These are phyloP conservation scores for Effrenium voratum DNA, from an alignment of 73 alveolate species.

Conservation along the genomic window DNA sequence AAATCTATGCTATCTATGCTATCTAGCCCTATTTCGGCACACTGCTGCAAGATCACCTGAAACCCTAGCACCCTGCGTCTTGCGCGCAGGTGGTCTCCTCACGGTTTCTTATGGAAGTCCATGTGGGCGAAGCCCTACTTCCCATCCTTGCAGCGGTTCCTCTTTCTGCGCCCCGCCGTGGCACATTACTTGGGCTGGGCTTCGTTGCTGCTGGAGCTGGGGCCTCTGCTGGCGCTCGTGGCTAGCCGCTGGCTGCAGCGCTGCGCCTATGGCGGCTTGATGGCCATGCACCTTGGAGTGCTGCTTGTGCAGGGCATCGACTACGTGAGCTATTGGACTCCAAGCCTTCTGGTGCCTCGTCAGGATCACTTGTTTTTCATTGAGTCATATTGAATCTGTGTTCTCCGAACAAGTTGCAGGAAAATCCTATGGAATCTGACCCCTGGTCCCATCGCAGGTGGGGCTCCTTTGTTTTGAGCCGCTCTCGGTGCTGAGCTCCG, in stretches of 20 bases:
- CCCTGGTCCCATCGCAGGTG: not conserved
- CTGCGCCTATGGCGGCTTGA: constrained; percentile 21
- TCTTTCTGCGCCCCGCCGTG: constrained; percentile 23
- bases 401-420: too few species aligned
- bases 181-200: constrained; percentile 39
- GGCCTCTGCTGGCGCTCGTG: constrained; percentile 19
- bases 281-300: constrained; percentile 39
- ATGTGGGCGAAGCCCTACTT: constrained; percentile 56
- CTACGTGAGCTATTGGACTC: constrained; percentile 60
- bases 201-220: constrained; percentile 26
- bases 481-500: not conserved
- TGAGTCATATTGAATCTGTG: too few species aligned
- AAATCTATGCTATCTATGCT: too few species aligned
- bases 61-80: too few species aligned
- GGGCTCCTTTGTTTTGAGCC: not conserved
- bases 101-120: constrained; percentile 55
- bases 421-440: too few species aligned
- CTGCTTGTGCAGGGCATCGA: constrained; percentile 25
- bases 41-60: too few species aligned
- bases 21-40: not conserved
- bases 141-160: constrained; percentile 23
- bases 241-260: constrained; percentile 5
- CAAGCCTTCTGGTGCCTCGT: constrained; percentile 25
- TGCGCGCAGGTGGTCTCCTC: constrained; percentile 42
- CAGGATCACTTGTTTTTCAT: too few species aligned